Base-by-base conservation (phyloP, 1,284 basidiomycete genomes). In the Sanghuangporus weigelae region DNA sequence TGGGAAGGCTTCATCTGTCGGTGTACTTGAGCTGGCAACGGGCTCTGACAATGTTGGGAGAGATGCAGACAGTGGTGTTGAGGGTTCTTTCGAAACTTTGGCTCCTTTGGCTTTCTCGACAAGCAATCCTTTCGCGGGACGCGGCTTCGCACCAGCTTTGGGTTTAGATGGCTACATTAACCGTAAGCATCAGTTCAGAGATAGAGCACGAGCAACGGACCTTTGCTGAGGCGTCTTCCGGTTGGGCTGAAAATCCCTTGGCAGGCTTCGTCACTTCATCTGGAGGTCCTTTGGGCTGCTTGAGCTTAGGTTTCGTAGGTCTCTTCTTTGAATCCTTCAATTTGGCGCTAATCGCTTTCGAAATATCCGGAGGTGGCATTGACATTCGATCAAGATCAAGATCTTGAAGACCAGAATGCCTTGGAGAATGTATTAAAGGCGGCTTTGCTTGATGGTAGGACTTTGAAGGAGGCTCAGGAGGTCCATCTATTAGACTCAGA, bases 401-500 rank as follows among this genome's bases (percentile, higher is more conserved):
- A 39, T 23, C 23, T 11, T 51, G 49, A 16, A 50, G 50, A 38
- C 19, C 12, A 44, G 10, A 53, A 44, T 19, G 8, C 8, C 26
- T 39, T 23, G 40, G 21, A 14, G 42, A 36, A 40, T 21, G 48
- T 46, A 8, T 36, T 46, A 21, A 36, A 21, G 49, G 50, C 23
- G 40, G 49, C 40, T 19, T 54, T 55, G 44, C 46, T 14, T 49
- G 26, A 31, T 57, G 23, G 35, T 55, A 35, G 4, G 46, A 36
- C 8, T 55, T 64, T 4, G 55, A 36, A 19, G 62, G 55, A 7
- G 64, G 63, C 3, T 66, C 67, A 19, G 69, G 67, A 35, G 73
- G 73, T 67, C 85, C 85, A 67, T 84, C 85, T 49, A 90, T 74
- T 21, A 90, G 75, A 68, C 85, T 87, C 64, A 90, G 76, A 56